Percentiles rank a stretch among this genome's conserved stretches.
Evolutionary conservation across 257 asterid species (phyloP).

Genomic region (Eucommia ulmoides): DNA sequence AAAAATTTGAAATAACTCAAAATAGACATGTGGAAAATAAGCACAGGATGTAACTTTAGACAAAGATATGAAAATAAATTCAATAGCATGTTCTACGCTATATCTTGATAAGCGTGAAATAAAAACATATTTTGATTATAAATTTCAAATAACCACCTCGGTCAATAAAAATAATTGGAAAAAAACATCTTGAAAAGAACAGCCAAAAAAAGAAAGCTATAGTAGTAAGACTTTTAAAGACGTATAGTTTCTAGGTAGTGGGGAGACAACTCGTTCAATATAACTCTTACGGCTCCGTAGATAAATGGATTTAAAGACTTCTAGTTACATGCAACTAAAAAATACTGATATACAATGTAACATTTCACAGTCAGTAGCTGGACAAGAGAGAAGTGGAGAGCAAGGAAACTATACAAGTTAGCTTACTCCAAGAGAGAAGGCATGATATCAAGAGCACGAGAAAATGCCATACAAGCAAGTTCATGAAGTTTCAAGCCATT

Average conservation of each 20-base stretch:
- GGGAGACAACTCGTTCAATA: no score
- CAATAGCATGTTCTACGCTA: neutral
- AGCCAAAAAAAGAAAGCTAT: no score
- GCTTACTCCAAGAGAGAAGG: slow-evolving; percentile 56
- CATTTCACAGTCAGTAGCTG: neutral
- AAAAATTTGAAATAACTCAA: slow-evolving; percentile 57
- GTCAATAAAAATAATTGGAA: neutral
- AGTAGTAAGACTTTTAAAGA: no score
- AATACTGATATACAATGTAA: neutral
- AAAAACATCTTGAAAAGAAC: no score
- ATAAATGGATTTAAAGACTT: no score
- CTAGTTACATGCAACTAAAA: no score
- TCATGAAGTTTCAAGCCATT: slow-evolving; percentile 71
- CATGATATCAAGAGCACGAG: slow-evolving; percentile 62
- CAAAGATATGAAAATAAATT: neutral
- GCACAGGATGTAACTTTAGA: neutral
- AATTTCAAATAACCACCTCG: neutral
- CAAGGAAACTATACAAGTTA: neutral
- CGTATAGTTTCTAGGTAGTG: no score
- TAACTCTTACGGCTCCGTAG: no score
- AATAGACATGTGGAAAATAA: slow-evolving; percentile 40
- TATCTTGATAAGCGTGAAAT: neutral
- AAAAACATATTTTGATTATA: no score
- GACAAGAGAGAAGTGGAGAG: neutral
- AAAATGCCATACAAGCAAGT: slow-evolving; percentile 75